Conservation (phyloP, 208 protist species). For the Crithidia bombi region DNA sequence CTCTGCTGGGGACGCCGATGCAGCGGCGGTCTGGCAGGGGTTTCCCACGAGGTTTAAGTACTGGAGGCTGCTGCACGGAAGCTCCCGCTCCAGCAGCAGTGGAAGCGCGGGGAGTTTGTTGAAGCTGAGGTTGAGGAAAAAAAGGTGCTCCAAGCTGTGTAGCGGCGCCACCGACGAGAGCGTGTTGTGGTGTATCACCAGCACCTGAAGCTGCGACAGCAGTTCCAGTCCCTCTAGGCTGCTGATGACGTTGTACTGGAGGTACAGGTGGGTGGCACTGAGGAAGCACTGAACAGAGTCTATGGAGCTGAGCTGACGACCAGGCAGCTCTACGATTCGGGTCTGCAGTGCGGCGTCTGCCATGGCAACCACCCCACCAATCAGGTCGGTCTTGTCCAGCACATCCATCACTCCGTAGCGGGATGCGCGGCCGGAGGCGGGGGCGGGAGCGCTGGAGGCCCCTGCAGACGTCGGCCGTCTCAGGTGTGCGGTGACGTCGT, state of each 20-base stretch:
- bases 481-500: not conserved
- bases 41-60: slow-evolving; percentile 67
- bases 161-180: slow-evolving; percentile 57
- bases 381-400: slow-evolving; percentile 40
- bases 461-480: not conserved
- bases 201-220: slow-evolving; percentile 60
- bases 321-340: slow-evolving; percentile 54
- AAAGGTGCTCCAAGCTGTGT: slow-evolving; percentile 45
- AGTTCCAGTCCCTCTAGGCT: slow-evolving; percentile 68
- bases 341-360: slow-evolving; percentile 70
- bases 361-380: slow-evolving; percentile 63
- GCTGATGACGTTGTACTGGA: slow-evolving; percentile 71
- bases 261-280: slow-evolving; percentile 80
- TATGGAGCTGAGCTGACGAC: slow-evolving; percentile 40
- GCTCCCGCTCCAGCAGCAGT: slow-evolving; percentile 38
- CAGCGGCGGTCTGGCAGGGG: slow-evolving; percentile 31
- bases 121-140: slow-evolving; percentile 63
- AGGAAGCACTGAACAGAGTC: slow-evolving; percentile 60
- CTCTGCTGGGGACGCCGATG: not conserved
- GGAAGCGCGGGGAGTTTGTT: slow-evolving; percentile 54
- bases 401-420: slow-evolving; percentile 32
- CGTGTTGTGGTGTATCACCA: slow-evolving; percentile 80
- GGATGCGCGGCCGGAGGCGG: not conserved
- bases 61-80: slow-evolving; percentile 53
- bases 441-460: not conserved